phyloP scores from a whole-genome alignment of 208 protist genomes.

The Leishmania lainsoni region DNA sequence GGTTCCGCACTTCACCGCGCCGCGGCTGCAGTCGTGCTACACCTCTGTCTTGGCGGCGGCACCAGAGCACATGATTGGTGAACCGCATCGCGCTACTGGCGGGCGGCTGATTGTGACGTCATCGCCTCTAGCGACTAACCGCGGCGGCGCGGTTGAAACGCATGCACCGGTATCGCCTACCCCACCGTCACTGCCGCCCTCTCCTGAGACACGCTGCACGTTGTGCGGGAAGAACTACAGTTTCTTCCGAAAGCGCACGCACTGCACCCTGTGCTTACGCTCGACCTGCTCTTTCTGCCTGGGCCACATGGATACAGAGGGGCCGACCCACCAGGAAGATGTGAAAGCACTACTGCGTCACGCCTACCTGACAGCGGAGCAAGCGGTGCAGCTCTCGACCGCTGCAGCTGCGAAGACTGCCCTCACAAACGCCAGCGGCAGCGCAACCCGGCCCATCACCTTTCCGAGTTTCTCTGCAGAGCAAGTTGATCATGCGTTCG shows the following conservation, averaged over 20 bases:
- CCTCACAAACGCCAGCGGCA: background rate
- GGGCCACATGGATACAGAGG: conserved; percentile 45
- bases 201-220: conserved; percentile 36
- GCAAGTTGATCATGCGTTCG: conserved; percentile 29
- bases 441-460: background rate
- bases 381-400: conserved; percentile 18
- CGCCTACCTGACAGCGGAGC: conserved; percentile 28
- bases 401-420: conserved; percentile 9
- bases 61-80: conserved; percentile 25
- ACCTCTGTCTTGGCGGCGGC: conserved; percentile 6
- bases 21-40: conserved; percentile 36
- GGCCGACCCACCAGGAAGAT: conserved; percentile 35
- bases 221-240: conserved; percentile 73
- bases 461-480: conserved; percentile 25
- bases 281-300: conserved; percentile 68
- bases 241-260: conserved; percentile 69
- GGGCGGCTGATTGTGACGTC: conserved; percentile 8
- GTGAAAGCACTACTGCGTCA: conserved; percentile 35
- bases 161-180: background rate
- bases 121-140: conserved; percentile 13
- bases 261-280: conserved; percentile 69
- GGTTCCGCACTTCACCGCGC: conserved; percentile 15
- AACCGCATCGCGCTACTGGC: conserved; percentile 9
- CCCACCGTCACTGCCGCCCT: background rate
- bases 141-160: background rate